Base-by-base conservation (phyloP, 768 basidiomycete genomes). In the Tubosaeta sp. region DNA sequence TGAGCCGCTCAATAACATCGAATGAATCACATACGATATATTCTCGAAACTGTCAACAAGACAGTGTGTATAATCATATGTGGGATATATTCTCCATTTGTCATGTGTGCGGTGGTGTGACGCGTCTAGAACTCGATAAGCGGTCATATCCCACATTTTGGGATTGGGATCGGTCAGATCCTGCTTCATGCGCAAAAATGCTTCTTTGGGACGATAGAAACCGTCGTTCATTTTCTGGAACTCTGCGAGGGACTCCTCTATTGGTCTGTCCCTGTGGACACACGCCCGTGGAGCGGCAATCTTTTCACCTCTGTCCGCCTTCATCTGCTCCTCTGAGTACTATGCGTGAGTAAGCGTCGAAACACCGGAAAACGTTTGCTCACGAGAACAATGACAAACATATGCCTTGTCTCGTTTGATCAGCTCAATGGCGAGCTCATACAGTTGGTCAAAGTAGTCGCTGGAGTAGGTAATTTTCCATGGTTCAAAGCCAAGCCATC, bases 391-490 rank as follows among this genome's bases (percentile, higher is more conserved):
- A 65, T 95, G 89, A 64, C 94, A 97, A 2, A 98, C 84, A 73
- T 98, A 99, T 7, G 90, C 97, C 72, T 91, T 91, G 60, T 90
- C 93, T 26, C 91, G 78, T 68, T 84, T 85, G 56, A 94, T 95
- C 46, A 98, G 73, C 64, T 95, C 86, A 16, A 91, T 78, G 1
- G 95, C 97, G 29, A 97, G 78, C 6, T 86, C 85, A 61, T 93
- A 89, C 22, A 99, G 74, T 63, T 85, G 74, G 50, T 87, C 80
- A 67, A 99, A 99, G 71, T 99, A 91, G 70, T 98, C 95, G 65
- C 93, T 97, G 44, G 95, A 97, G 72, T 98, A 98, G 5, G 97
- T 98, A 76, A 99, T 94, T 71, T 91, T 91, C 91, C 90, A 98
- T 4, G 97, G 97, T 67, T 98, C 95, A 63, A 83, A 99, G 1